Conservation (phyloP, 306 rosid genomes). For the Nissolia schottii region DNA sequence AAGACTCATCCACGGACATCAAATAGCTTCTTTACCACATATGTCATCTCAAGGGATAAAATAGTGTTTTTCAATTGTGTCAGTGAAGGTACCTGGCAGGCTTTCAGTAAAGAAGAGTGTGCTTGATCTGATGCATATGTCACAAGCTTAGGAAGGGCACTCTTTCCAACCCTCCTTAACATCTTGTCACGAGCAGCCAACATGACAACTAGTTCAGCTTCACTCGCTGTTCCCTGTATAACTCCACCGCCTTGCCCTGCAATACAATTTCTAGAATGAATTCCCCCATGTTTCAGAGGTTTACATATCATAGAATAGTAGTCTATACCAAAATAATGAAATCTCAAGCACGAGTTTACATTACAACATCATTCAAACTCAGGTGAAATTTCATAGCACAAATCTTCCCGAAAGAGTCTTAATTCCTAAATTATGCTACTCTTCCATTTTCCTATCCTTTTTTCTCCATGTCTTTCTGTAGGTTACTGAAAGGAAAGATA, state of each 20-base stretch:
- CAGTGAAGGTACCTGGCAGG: constrained; percentile 70
- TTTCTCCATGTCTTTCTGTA: neutral
- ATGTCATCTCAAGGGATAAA: neutral
- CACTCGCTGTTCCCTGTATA: constrained; percentile 97
- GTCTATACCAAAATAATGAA: neutral
- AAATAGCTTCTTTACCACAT: neutral
- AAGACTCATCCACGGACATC: neutral
- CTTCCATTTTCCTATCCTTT: neutral
- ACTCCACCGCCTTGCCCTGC: constrained; percentile 94
- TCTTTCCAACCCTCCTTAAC: constrained; percentile 53
- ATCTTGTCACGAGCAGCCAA: constrained; percentile 86
- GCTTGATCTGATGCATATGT: constrained; percentile 89
- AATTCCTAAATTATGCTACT: neutral
- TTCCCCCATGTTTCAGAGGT: constrained; percentile 3
- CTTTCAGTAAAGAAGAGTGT: constrained; percentile 74
- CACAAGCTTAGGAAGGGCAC: constrained; percentile 66
- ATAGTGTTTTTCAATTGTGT: neutral
- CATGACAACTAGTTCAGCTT: constrained; percentile 85
- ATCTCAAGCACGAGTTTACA: too few relatives aligned
- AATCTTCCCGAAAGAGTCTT: neutral
- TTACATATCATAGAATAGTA: neutral
- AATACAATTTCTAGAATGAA: constrained; percentile 29
- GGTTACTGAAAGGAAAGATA: neutral
- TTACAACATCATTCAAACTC: neutral
- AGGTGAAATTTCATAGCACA: neutral